These are phyloP conservation scores for Mycena rebaudengoi DNA, from an alignment of 768 basidiomycete species.

Conservation along the genomic window DNA sequence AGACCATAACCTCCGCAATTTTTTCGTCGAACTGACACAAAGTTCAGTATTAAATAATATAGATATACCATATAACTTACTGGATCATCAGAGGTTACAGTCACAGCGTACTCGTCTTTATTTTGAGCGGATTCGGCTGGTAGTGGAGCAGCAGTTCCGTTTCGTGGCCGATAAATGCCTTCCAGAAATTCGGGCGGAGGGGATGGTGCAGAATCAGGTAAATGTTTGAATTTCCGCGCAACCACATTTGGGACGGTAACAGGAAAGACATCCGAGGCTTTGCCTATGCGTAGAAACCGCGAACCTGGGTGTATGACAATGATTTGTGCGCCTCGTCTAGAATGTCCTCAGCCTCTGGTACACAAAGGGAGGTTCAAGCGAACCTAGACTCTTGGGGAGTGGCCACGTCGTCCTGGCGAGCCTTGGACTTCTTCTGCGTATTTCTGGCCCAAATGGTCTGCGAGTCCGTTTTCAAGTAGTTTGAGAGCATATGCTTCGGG, in stretches of 20 bases:
- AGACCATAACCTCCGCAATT: slow-evolving; percentile 72
- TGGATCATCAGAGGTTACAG: slow-evolving; percentile 64
- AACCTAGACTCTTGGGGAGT: slow-evolving; percentile 58
- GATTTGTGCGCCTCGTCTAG: slow-evolving; percentile 79
- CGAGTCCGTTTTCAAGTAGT: slow-evolving; percentile 79
- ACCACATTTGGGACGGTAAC: slow-evolving; percentile 73
- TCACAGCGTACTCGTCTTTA: slow-evolving; percentile 61
- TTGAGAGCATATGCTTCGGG: slow-evolving; percentile 81
- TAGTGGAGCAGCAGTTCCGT: slow-evolving; percentile 36
- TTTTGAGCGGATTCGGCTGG: slow-evolving; percentile 25
- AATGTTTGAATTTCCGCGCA: slow-evolving; percentile 69
- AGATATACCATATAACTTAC: too few relatives aligned
- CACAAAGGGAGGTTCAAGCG: slow-evolving; percentile 23
- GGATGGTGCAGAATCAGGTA: slow-evolving; percentile 42
- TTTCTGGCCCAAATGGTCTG: slow-evolving; percentile 82
- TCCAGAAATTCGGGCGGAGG: slow-evolving; percentile 54
- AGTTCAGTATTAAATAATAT: not conserved
- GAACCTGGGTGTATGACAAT: slow-evolving; percentile 86
- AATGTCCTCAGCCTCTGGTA: slow-evolving; percentile 36
- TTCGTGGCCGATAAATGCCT: slow-evolving; percentile 64
- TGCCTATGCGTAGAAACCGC: slow-evolving; percentile 75
- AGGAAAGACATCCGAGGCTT: slow-evolving; percentile 82
- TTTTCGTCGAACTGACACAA: slow-evolving; percentile 74
- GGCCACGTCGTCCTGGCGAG: slow-evolving; percentile 47
- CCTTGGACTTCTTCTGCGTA: slow-evolving; percentile 60